These are phyloP conservation scores for Ophiostoma australiae DNA, from an alignment of 2,329 filamentous ascomycete genomes.

Conservation along the genomic window DNA sequence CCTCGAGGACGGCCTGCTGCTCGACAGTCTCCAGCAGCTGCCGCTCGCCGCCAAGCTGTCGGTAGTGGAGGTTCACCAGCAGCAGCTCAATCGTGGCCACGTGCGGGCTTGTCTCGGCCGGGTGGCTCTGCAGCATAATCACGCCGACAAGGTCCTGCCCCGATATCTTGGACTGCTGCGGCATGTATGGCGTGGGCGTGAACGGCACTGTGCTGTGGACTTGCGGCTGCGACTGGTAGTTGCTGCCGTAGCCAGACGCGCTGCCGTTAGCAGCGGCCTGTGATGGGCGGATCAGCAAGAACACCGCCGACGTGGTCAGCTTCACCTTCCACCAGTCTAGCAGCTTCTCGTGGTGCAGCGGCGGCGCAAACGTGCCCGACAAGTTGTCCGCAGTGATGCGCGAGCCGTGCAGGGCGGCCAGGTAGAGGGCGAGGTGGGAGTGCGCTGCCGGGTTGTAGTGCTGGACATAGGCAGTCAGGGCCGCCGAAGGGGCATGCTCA, in stretches of 20 bases:
- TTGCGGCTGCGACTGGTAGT: constrained; percentile 7
- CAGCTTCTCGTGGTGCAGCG: constrained; percentile 52
- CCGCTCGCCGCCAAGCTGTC: constrained; percentile 49
- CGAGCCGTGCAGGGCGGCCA: constrained; percentile 54
- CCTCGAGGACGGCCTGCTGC: constrained; percentile 45
- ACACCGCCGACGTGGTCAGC: constrained; percentile 48
- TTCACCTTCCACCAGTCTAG: constrained; percentile 53
- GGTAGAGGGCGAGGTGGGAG: constrained; percentile 49
- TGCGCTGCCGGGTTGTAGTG: constrained; percentile 45
- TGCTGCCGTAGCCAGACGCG: not conserved
- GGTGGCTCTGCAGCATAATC: constrained; percentile 50
- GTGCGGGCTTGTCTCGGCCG: constrained; percentile 52
- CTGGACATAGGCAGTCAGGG: constrained; percentile 17
- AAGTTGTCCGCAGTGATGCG: constrained; percentile 56
- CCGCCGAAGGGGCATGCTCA: not conserved
- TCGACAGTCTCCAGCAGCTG: constrained; percentile 52
- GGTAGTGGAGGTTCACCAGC: constrained; percentile 49
- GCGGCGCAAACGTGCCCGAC: constrained; percentile 56
- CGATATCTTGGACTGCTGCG: constrained; percentile 32
- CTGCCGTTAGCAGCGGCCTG: not conserved
- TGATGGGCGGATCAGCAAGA: constrained; percentile 44
- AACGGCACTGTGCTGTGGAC: not conserved
- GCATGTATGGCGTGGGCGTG: not conserved
- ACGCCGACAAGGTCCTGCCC: constrained; percentile 50
- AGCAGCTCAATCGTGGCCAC: constrained; percentile 54